Evolutionary conservation across 352 stramenopile genomes (phyloP), one percentile per base, ranked within the genome.

Genomic region (Pythium rishiriense): DNA sequence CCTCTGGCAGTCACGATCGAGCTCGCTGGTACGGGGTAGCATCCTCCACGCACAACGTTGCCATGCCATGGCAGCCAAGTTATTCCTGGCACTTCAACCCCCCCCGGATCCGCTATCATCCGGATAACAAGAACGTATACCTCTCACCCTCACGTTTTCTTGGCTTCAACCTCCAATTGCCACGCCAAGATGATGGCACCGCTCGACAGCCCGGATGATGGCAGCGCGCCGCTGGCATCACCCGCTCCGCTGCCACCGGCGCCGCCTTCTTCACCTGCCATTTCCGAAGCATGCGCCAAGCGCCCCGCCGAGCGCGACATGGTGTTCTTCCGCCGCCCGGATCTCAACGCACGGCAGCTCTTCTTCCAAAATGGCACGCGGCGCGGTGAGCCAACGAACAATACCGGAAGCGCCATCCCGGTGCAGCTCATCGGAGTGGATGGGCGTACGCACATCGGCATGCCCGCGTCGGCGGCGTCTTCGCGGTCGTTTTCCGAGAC

Each of bases 401-500:
- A 26, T 21, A 9, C 19, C 14, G 29, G 35, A 3, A 51, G 6
- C n/a, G 17, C 22, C 35, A 26, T 69, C 17, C 81, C 81, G 10
- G 79, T 81, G 10, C 81, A 90, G 50, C 57, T 90, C 31, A 26
- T 90, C 29, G 69, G 65, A 3, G 56, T 82, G 43, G 74, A 86
- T 46, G 78, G 81, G 1, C 64, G 70, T 14, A 70, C 69, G 0
- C 69, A 79, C 17, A 69, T 90, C 26, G 81, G 81, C 0, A 50
- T 87, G 21, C 66, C 78, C 2, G 60, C 14, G 17, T 19, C 54
- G 19, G 26, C 21, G 28, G 42, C 47, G 5, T n/a, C 52, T 8
- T n/a, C 35, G 17, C 35, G 49, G n/a, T 25, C 39, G 19, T 69
- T 60, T 22, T 54, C 42, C 8, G 62, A 69, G 26, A 49, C 52